A percentile compares a stretch with the other conserved stretches of the same genome.
Evolutionary conservation across 2,329 filamentous ascomycete genomes (phyloP).

Genomic region (Thelonectria olida): DNA sequence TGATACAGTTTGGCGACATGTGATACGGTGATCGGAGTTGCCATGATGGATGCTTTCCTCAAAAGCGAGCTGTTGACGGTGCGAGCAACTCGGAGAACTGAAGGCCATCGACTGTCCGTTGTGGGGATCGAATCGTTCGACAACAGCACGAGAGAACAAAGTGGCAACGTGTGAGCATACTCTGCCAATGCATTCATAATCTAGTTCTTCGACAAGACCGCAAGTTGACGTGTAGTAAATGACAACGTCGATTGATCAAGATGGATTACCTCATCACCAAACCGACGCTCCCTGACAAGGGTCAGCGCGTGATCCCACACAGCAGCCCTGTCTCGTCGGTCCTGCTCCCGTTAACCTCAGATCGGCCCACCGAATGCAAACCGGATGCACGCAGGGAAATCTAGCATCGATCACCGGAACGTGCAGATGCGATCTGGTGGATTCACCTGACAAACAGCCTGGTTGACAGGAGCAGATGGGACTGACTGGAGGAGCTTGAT

Average conservation of each 20-base stretch:
- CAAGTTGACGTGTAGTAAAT: too few relatives aligned
- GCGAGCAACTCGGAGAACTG: too few relatives aligned
- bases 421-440: conserved; percentile 18
- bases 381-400: neutral
- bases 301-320: neutral
- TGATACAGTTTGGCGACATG: too few relatives aligned
- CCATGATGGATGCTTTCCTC: too few relatives aligned
- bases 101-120: too few relatives aligned
- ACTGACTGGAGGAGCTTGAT: neutral
- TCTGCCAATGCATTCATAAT: too few relatives aligned
- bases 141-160: too few relatives aligned
- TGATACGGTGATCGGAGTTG: too few relatives aligned
- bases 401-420: neutral
- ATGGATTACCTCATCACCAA: neutral
- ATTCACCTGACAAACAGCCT: conserved; percentile 9
- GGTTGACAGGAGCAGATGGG: neutral
- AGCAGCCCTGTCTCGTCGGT: neutral
- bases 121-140: too few relatives aligned
- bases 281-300: neutral
- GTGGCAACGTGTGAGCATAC: too few relatives aligned
- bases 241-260: neutral
- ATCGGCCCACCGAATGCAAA: neutral
- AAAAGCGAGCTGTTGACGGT: too few relatives aligned
- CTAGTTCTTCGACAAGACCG: too few relatives aligned
- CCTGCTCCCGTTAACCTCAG: neutral